These are phyloP conservation scores for Chalciporus pseudorubinellus DNA, from an alignment of 768 basidiomycete genomes.

Conservation along the genomic window DNA sequence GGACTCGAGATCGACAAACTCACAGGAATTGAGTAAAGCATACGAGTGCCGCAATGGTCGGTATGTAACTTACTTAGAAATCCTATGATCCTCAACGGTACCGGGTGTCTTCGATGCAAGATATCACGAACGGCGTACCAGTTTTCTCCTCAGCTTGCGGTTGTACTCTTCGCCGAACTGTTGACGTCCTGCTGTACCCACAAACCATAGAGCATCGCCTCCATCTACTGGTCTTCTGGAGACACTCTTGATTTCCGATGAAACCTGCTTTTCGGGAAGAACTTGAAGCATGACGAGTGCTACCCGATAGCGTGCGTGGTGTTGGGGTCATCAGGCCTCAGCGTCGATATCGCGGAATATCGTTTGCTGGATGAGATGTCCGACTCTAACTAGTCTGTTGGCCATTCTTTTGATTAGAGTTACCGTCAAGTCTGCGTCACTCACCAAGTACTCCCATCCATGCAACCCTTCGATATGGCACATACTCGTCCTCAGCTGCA, in stretches of 20 bases:
- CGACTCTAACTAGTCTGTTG: too few relatives aligned
- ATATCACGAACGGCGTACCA: slow-evolving; percentile 38
- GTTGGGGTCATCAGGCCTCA: not conserved
- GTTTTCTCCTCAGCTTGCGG: slow-evolving; percentile 49
- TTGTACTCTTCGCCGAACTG: slow-evolving; percentile 63
- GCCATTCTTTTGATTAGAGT: not conserved
- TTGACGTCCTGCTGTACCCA: slow-evolving; percentile 46
- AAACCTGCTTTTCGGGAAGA: not conserved
- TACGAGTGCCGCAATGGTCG: slow-evolving; percentile 38
- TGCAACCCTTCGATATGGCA: too few relatives aligned
- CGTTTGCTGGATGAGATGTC: not conserved
- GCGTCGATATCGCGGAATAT: not conserved
- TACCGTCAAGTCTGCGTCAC: too few relatives aligned
- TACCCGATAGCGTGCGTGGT: not conserved
- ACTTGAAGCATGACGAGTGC: not conserved
- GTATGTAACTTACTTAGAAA: slow-evolving; percentile 34
- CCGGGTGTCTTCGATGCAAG: not conserved
- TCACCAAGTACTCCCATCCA: too few relatives aligned
- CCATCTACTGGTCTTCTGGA: slow-evolving; percentile 24
- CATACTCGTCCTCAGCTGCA: too few relatives aligned
- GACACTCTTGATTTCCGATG: not conserved
- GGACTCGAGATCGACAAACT: not conserved
- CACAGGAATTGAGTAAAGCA: slow-evolving; percentile 42
- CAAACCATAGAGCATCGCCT: slow-evolving; percentile 61
- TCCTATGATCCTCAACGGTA: slow-evolving; percentile 28